Evolutionary conservation across 768 basidiomycete genomes (phyloP), one percentile per base, ranked within the genome.

Genomic region (Holtermannia corniformis): DNA sequence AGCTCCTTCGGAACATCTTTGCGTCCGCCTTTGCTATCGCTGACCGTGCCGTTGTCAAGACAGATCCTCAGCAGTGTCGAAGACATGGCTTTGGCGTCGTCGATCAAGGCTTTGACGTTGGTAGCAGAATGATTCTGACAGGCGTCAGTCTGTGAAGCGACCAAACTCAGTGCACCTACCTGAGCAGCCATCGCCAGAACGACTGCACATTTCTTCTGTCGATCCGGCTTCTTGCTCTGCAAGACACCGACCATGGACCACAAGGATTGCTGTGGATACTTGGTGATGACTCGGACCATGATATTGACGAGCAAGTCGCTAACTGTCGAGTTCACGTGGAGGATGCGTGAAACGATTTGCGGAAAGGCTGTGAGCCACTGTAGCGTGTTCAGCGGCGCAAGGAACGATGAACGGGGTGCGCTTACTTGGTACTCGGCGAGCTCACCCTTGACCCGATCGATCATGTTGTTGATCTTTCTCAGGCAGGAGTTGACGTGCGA

Each of bases 301-400:
- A 97, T 78, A 44, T 68, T 73, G 2, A 79, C 76, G 20, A 99
- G 74, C 2, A 82, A 71, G 0, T 67, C 71, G 64, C 80, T 83
- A 2, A 89, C 83, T 1, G 75, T 76, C 11, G 71, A 58, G 61
- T 86, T 84, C 3, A 70, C 73, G 59, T 95, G 87, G 12, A 84
- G 85, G 26, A 99, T 84, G 5, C 95, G 82, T 13, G 93, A 97
- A 13, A 92, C 89, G 49, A 97, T 87, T 76, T 97, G 95, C 2
- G 92, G 91, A 58, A 96, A 92, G 1, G 90, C 92, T 0, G 86
- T 91, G 60, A 82, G 86, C 90, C 93, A 97, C 91, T 97, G 52
- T 1, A 37, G 44, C 19, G 19, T 4, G 13, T 24, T 60, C 47
- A 55, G 46, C 41, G 20, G 22, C 10, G n/a, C n/a, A 14, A 20